Conservation (phyloP, 179 eudicot genomes). For the Kewa caespitosa region DNA sequence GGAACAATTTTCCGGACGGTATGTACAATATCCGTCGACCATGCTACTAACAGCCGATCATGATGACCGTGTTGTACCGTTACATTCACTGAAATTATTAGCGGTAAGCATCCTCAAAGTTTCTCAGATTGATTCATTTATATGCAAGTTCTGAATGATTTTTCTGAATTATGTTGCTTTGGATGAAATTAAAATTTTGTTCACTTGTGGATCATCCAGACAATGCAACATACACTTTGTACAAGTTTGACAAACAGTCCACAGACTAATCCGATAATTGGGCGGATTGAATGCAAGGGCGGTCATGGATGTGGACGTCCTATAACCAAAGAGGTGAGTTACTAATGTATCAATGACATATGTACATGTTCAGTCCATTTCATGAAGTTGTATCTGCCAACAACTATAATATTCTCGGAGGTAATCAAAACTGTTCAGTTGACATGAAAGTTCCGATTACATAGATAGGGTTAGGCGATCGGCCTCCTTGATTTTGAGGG, state of each 20-base stretch:
- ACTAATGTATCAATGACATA: neutral
- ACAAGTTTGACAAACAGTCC: constrained; percentile 73
- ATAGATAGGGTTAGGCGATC: too few relatives aligned
- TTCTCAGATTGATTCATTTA: neutral
- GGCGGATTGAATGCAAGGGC: constrained; percentile 77
- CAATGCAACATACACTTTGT: constrained; percentile 75
- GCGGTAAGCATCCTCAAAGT: constrained; percentile 50
- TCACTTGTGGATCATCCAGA: constrained; percentile 35
- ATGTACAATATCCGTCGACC: constrained; percentile 72
- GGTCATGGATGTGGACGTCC: constrained; percentile 91
- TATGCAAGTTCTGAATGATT: neutral
- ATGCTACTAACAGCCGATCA: constrained; percentile 94
- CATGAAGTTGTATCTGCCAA: too few relatives aligned
- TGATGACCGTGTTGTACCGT: constrained; percentile 92
- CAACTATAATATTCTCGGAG: too few relatives aligned
- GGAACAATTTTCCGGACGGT: constrained; percentile 48
- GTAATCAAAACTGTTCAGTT: too few relatives aligned
- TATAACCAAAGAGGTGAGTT: constrained; percentile 58
- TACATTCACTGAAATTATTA: constrained; percentile 76
- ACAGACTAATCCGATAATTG: constrained; percentile 78
- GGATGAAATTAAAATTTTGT: neutral
- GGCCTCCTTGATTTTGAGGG: too few relatives aligned
- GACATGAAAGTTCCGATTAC: too few relatives aligned
- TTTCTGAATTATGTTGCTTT: neutral
- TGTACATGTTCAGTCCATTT: too few relatives aligned